Base-by-base conservation (phyloP, 495 filamentous ascomycete species). In the Sporormia fimetaria region DNA sequence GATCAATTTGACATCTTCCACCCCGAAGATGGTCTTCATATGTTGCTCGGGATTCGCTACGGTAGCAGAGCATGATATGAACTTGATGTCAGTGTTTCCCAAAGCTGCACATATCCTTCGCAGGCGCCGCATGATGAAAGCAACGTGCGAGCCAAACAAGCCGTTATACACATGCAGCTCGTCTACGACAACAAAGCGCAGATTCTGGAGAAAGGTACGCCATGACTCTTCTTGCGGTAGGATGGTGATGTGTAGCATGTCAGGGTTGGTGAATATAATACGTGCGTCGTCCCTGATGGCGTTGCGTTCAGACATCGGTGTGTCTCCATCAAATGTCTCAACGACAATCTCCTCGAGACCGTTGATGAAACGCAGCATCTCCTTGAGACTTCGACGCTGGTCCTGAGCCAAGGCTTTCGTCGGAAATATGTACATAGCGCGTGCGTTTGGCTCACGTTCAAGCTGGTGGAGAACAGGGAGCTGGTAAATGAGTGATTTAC, bases 361-460 rank as follows among this genome's bases (percentile, higher is more conserved):
- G 7, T 74, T 68, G 72, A 99, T 83, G 54, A 77, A 92, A 14
- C 70, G 60, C 30, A 96, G 63, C 41, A 99, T 64, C 31, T 94
- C 85, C 52, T 81, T 79, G 59, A 96, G 68, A 52, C 87, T 93
- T 42, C 90, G 71, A 54, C 76, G 75, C 61, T 99, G 90, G 62
- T 96, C 90, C 59, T 99, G 90, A 2, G 90, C 90, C 10, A 99
- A 67, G 8, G 90, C 90, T 63, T 99, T 99, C 2, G 90, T 99
- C 1, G 90, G 90, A 45, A 98, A 99, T 16, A 99, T 94, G 56
- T 94, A 96, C 79, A 99, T 85, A 7, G 90, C 88, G 50, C 87
- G 67, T 29, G 83, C 80, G 32, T 79, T 68, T 3, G 54, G 59
- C 49, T 95, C 82, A 29, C 72, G 66, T 60, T 96, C 88, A 8